phyloP scores from a whole-genome alignment of 305 asterid species.

The Fraxinus floribunda region DNA sequence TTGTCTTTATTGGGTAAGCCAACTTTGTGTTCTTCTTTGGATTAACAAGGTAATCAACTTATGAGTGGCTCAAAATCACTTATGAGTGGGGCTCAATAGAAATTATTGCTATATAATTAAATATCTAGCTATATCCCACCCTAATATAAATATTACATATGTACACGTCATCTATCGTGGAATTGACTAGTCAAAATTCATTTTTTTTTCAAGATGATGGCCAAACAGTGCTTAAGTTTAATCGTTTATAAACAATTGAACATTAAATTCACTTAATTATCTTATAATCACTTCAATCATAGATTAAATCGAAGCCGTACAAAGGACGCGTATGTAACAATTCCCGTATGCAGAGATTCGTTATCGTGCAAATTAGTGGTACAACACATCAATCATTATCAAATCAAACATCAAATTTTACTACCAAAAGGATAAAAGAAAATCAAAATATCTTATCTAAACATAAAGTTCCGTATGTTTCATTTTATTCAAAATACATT shows the following conservation, averaged over 20 bases:
- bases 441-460: conserved; percentile 21
- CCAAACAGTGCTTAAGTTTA: too few species aligned
- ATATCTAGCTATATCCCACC: too few species aligned
- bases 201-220: too few species aligned
- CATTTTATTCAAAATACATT: too few species aligned
- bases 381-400: conserved; percentile 41
- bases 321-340: conserved; percentile 32
- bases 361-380: conserved; percentile 44
- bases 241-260: too few species aligned
- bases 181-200: too few species aligned
- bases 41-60: neutral
- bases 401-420: neutral
- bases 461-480: too few species aligned
- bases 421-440: neutral
- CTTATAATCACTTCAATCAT: neutral
- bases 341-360: conserved; percentile 73
- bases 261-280: too few species aligned
- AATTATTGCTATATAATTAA: too few species aligned
- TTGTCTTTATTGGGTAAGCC: neutral
- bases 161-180: too few species aligned
- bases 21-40: neutral
- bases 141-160: too few species aligned
- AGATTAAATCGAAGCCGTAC: conserved; percentile 41
- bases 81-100: neutral
- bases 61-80: neutral